These are phyloP conservation scores for Limnanthes douglasii DNA, from an alignment of 345 rosid genomes.

Conservation along the genomic window DNA sequence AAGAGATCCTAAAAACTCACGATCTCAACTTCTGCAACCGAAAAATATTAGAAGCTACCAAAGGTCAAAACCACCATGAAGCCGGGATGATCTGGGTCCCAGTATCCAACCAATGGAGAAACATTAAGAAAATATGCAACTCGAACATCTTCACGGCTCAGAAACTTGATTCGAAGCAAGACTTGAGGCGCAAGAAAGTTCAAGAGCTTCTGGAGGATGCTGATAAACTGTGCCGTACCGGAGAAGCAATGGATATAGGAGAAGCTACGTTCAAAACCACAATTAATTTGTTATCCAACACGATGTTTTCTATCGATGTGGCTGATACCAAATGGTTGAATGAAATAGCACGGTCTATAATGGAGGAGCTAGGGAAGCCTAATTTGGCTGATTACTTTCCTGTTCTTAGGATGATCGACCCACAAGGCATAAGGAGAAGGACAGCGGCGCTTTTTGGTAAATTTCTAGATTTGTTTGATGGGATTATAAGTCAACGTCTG, in stretches of 20 bases:
- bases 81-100: no score
- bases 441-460: no score
- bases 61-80: no score
- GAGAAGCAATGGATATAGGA: no score
- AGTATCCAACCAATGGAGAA: slow-evolving; percentile 8
- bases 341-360: no score
- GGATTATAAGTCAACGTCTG: no score
- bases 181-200: slow-evolving; percentile 8
- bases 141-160: slow-evolving; percentile 9
- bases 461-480: no score
- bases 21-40: no score
- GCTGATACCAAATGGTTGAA: no score
- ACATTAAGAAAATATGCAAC: slow-evolving; percentile 16
- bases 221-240: slow-evolving; percentile 6
- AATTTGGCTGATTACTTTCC: slow-evolving; percentile 72
- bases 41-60: no score
- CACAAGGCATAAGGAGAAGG: slow-evolving; percentile 61
- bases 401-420: slow-evolving; percentile 42
- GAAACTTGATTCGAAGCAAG: slow-evolving; percentile 14
- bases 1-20: slow-evolving; percentile 19
- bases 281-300: slow-evolving; percentile 9
- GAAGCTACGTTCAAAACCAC: slow-evolving; percentile 13
- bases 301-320: slow-evolving; percentile 19
- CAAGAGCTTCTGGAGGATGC: slow-evolving; percentile 9
- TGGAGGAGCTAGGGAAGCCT: slow-evolving; percentile 70